Evolutionary conservation across 805 yeast genomes (phyloP), one percentile per base, ranked within the genome.

Genomic region (Candida endomychidarum): DNA sequence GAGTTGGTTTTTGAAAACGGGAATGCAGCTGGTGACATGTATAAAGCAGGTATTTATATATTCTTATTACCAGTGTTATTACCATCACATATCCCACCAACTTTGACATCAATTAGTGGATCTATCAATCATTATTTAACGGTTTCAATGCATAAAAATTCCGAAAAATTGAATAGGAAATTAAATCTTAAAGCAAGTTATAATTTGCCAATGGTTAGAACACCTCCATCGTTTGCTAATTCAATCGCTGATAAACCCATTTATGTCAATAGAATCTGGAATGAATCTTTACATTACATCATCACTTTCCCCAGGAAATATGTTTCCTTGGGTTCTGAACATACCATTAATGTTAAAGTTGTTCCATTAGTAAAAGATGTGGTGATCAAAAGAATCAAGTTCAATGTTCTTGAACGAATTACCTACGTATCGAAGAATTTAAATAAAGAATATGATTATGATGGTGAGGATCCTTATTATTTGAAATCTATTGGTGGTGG

Each of bases 201-300:
- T 44, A 54, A 63, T 29, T 51, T 77, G 23, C 80, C 81, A 2
- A 70, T 73, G 60, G 72, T 75, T 7, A 57, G 81, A 38, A 62
- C 77, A 1, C 81, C 81, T 1, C 82, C 82, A 0, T 72, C 78
- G 4, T 72, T 74, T 54, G 80, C 80, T 2, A 72, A 75, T 24
- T 72, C 79, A 3, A 74, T 77, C 6, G 67, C 78, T 5, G 83
- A 84, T 54, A 86, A 83, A 53, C 88, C 95, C 0, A 75, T 86
- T 12, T 84, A 81, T 56, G 87, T 86, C 24, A 83, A 82, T 55
- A 71, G 86, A 46, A 72, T 80, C 1, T 86, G 93, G 93, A 78
- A 80, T 49, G 81, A 83, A 40, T 58, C 87, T 0, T 60, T 86
- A 25, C 79, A 80, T 41, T 86, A 86, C 58, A 83, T 83, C 47